Evolutionary conservation across 2,329 filamentous ascomycete genomes (phyloP), one percentile per base, ranked within the genome.

Genomic region (Colletotrichum endophyticum): DNA sequence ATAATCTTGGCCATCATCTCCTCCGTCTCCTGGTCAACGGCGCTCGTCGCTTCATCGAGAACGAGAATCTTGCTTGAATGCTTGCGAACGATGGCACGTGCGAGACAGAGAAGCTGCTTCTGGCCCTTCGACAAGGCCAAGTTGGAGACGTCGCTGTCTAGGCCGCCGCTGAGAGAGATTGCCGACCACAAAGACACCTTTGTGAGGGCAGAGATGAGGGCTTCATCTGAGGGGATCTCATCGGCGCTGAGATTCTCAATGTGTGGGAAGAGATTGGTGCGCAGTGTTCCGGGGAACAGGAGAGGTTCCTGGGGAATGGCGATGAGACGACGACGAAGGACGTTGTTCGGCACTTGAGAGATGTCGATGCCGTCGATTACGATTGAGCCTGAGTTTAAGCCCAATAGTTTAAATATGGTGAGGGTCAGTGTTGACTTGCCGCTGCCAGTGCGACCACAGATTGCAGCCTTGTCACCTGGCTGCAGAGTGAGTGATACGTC

Each of bases 31-130:
- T 88, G 87, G 74, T 90, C 88, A 27, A 78, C 77, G 8, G 93
- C 91, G 64, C 90, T 92, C 0, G 93, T 95, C 3, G 93, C 93
- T 82, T 95, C 93, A 78, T 95, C 93, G 2, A 95, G 85, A 34
- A 95, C 89, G 1, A 95, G 85, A 59, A 95, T 91, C 5, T 87
- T 87, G 0, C 68, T 66, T 0, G 30, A 25, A 8, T 73, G 8
- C 56, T 76, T 71, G 16, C 73, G 71, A 3, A 71, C 66, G 2
- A 77, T 28, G 2, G 76, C 74, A 3, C 83, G 80, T 1, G 81
- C 81, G 6, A 84, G 80, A 25, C 78, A 78, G 8, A 81, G 62
- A 8, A 80, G 77, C 66, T 81, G 80, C 44, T 72, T 77, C 39
- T 82, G 78, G 3, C 81, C 79, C 15, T 76, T 74, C 3, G 80